A percentile compares a stretch with the other conserved stretches of the same genome.
Conservation (phyloP, 176 grass and related monocot genomes). For the Aegilops bicornis region DNA sequence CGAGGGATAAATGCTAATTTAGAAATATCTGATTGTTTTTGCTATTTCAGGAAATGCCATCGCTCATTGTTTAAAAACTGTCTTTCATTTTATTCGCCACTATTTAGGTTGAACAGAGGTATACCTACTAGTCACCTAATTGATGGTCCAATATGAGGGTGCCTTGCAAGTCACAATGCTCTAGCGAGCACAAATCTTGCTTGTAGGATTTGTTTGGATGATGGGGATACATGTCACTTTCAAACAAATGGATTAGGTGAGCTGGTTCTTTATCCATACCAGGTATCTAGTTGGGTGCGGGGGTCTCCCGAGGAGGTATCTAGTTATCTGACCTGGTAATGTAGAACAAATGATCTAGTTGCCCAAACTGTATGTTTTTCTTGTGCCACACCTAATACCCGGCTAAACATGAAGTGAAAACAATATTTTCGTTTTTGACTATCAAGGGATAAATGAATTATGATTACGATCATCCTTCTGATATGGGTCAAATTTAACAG, state of each 20-base stretch:
- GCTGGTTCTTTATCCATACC: constrained; percentile 8
- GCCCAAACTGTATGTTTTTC: background rate
- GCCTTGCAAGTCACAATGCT: constrained; percentile 37
- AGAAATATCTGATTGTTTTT: background rate
- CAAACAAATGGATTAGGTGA: constrained; percentile 12
- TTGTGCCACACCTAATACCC: background rate
- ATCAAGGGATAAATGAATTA: background rate
- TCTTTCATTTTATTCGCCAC: background rate
- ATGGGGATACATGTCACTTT: constrained; percentile 16
- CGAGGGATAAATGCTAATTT: background rate
- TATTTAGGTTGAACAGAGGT: background rate
- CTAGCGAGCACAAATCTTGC: constrained; percentile 3
- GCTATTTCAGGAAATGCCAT: constrained; percentile 1
- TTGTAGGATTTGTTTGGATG: constrained; percentile 23
- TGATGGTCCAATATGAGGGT: constrained; percentile 39
- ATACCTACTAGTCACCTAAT: constrained; percentile 34
- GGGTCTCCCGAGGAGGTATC: background rate
- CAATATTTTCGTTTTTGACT: background rate
- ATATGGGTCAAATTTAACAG: constrained; percentile 32
- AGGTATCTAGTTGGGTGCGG: background rate
- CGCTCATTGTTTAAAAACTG: background rate
- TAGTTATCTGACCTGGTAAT: constrained; percentile 19
- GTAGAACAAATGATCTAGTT: background rate
- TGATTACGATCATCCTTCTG: constrained; percentile 7
- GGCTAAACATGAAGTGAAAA: background rate